Evolutionary conservation across 805 yeast species (phyloP).

Genomic region (Candida jianshihensis): DNA sequence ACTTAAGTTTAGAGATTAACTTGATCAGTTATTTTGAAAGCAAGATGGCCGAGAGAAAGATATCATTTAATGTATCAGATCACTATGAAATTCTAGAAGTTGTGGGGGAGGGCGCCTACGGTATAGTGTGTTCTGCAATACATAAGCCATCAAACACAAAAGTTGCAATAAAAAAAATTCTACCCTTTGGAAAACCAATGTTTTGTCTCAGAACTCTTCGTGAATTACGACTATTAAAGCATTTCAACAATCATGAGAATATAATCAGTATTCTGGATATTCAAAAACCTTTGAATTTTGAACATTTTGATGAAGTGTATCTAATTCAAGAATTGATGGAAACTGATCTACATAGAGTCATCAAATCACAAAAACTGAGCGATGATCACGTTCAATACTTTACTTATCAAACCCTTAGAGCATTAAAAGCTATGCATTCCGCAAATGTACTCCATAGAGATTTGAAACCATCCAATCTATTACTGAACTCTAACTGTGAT

Average conservation of each 20-base stretch:
- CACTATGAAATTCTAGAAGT: slow-evolving; percentile 53
- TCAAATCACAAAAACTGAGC: slow-evolving; percentile 46
- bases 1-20: neutral
- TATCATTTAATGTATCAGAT: slow-evolving; percentile 56
- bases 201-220: slow-evolving; percentile 65
- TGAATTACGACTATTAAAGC: slow-evolving; percentile 58
- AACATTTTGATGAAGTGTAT: slow-evolving; percentile 64
- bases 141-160: slow-evolving; percentile 52
- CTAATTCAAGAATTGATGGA: slow-evolving; percentile 76
- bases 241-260: slow-evolving; percentile 65
- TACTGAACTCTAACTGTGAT: slow-evolving; percentile 66
- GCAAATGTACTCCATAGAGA: slow-evolving; percentile 74
- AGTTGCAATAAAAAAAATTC: slow-evolving; percentile 75
- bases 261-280: slow-evolving; percentile 61
- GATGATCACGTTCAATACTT: slow-evolving; percentile 69
- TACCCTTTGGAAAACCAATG: slow-evolving; percentile 59
- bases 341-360: slow-evolving; percentile 60
- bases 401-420: slow-evolving; percentile 62
- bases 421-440: slow-evolving; percentile 62
- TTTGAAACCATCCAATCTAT: slow-evolving; percentile 65
- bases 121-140: slow-evolving; percentile 65
- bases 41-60: slow-evolving; percentile 29
- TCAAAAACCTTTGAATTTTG: slow-evolving; percentile 53
- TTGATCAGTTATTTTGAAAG: slow-evolving; percentile 2
- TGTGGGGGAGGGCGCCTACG: slow-evolving; percentile 80